phyloP scores from a whole-genome alignment of 805 yeast species.

The Zygotorulaspora florentina region DNA sequence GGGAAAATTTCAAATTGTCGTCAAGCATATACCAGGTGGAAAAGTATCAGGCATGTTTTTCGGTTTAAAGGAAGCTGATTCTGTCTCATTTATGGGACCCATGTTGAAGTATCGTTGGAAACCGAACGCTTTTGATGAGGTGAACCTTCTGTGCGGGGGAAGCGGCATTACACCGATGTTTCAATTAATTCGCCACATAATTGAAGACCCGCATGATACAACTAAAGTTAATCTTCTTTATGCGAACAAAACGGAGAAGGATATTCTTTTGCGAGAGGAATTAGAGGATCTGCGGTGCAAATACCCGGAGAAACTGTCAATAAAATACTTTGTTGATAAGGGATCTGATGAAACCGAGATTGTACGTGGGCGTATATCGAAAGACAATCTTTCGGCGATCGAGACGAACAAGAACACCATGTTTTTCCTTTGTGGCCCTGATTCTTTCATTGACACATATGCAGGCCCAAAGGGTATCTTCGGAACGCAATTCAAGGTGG shows the following conservation, averaged over 20 bases:
- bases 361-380: background rate
- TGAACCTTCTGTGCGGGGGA: constrained; percentile 78
- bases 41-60: constrained; percentile 66
- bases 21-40: constrained; percentile 72
- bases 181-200: constrained; percentile 67
- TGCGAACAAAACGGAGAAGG: constrained; percentile 74
- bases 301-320: constrained; percentile 68
- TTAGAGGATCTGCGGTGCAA: constrained; percentile 61
- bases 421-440: constrained; percentile 2
- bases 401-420: background rate
- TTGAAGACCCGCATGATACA: constrained; percentile 62
- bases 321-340: constrained; percentile 70
- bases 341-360: constrained; percentile 10
- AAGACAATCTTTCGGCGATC: background rate
- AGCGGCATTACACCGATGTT: constrained; percentile 88
- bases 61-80: constrained; percentile 55
- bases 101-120: constrained; percentile 64
- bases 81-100: constrained; percentile 72
- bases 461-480: constrained; percentile 2
- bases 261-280: constrained; percentile 66
- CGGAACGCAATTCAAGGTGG: background rate
- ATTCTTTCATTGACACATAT: background rate
- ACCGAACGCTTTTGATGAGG: constrained; percentile 54
- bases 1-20: constrained; percentile 72
- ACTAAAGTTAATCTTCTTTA: constrained; percentile 60